Base-by-base conservation (phyloP, 768 basidiomycete species). In the Boletus reticulatus region DNA sequence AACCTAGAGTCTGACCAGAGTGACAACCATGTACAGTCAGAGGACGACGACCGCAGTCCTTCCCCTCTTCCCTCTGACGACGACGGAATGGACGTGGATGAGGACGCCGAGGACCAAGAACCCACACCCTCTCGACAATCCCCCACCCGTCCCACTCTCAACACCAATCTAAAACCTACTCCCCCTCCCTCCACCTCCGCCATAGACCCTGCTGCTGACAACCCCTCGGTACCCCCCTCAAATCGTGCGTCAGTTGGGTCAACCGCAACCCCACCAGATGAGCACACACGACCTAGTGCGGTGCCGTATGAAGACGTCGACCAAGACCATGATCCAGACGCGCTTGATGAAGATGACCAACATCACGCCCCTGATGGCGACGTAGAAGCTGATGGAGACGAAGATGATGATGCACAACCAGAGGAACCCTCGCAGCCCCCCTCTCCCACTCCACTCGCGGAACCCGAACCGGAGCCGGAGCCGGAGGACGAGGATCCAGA, bases 401-500 rank as follows among this genome's bases (percentile, higher is more conserved):
- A 72, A 37, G 73, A 64, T 0, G 78, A 77, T 16, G 72, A 73
- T 6, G 60, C 68, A 16, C 63, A 54, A 6, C 67, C 52, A 6
- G 66, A 58, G 14, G 67, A 68, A 1, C 67, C 64, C 4, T 67
- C 66, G 0, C 67, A 59, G 4, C 66, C 67, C 3, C 59, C 66
- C 11, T 67, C 66, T 29, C 66, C 66, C 6, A 64, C 67, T 3
- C 67, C 67, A 0, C 56, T 56, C 29, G 42, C 55, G 0, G 67
- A 71, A 63, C 62, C 61, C 0, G 68, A 72, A 24, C 67, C 56
- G 3, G 67, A 69, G 16, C 65, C 57, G 1, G 67, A 68, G 32
- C 61, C 48, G 31, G 71, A 71, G 14, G 71, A 75, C 37, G 80
- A 83, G 44, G 87, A 88, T 52, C 76, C 79, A 12, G 92, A 94